Evolutionary conservation across 2,329 filamentous ascomycete genomes (phyloP), one percentile per base, ranked within the genome.

Genomic region (Penicillium sp.): DNA sequence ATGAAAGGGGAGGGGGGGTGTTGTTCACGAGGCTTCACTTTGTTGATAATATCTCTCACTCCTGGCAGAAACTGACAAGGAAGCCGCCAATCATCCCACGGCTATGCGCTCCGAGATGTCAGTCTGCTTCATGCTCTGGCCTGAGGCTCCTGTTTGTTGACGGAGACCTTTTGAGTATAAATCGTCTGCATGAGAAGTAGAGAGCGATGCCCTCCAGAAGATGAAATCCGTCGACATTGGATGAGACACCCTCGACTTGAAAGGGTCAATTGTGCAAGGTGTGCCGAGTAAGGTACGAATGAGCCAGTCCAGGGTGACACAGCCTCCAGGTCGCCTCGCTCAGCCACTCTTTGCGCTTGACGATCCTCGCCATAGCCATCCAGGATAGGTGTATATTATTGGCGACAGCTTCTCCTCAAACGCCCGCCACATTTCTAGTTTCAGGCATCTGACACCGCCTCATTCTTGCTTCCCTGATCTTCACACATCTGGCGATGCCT

Each of bases 391-490:
- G 51, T 35, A 31, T 47, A 56, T n/a, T 19, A 35, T 48, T 56
- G 62, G 54, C 56, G 55, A 49, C 35, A 58, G 62, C 53, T 60
- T 49, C 55, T 48, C 47, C 19, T 53, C 23, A 21, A 48, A 26
- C 41, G 30, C 46, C 61, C 64, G 64, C 55, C 61, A 59, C 61
- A 57, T 56, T 38, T 57, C 52, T 57, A 45, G 62, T 64, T 64
- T 66, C 62, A 56, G 26, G 49, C 29, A 51, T 45, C 45, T 52
- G 54, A 64, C 60, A 64, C 64, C 61, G 62, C 61, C 64, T 64
- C 64, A 61, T 54, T 65, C 41, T 38, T 38, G 23, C 35, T 48
- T 47, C 29, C 35, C 41, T 56, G 31, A 35, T 46, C 45, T 45
- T 47, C 30, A 26, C 23, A 19, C 11, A 5, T 41, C 35, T 15